These are phyloP conservation scores for Hyaloperonospora brassicae DNA, from an alignment of 352 stramenopile genomes.

Conservation along the genomic window DNA sequence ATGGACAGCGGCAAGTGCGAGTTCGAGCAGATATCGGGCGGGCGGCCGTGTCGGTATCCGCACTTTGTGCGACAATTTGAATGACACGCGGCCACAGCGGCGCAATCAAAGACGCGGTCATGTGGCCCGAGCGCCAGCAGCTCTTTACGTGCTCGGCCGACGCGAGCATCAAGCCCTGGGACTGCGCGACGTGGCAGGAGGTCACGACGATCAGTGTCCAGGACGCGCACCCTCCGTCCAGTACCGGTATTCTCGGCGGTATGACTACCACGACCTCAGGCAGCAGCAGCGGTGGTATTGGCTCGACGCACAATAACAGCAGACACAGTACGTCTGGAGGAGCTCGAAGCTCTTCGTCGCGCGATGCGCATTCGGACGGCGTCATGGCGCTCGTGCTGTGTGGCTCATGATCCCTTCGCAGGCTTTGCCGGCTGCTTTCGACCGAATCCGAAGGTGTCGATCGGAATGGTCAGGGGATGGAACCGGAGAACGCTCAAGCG, in stretches of 20 bases:
- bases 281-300: slow-evolving; percentile 13
- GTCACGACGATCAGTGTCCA: slow-evolving; percentile 62
- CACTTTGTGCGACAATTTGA: slow-evolving; percentile 80
- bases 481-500: slow-evolving; percentile 60
- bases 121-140: slow-evolving; percentile 67
- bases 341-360: too few relatives aligned
- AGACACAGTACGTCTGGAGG: too few relatives aligned
- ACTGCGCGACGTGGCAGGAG: slow-evolving; percentile 75
- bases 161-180: slow-evolving; percentile 75
- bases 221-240: slow-evolving; percentile 17
- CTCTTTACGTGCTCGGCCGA: slow-evolving; percentile 68
- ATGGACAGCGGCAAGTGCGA: slow-evolving; percentile 63
- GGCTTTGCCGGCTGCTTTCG: slow-evolving; percentile 68
- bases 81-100: slow-evolving; percentile 65
- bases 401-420: slow-evolving; percentile 69
- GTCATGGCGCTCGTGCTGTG: slow-evolving; percentile 62
- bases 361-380: slow-evolving; percentile 33
- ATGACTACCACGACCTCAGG: slow-evolving; percentile 8
- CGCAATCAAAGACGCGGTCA: slow-evolving; percentile 68
- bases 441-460: slow-evolving; percentile 40
- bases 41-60: slow-evolving; percentile 55
- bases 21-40: slow-evolving; percentile 33
- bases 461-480: slow-evolving; percentile 76
- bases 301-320: too few relatives aligned
- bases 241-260: slow-evolving; percentile 9